A percentile compares a stretch with the other conserved stretches of the same genome.
Evolutionary conservation across 768 basidiomycete genomes (phyloP).

Genomic region (Rhodotorula paludigena): DNA sequence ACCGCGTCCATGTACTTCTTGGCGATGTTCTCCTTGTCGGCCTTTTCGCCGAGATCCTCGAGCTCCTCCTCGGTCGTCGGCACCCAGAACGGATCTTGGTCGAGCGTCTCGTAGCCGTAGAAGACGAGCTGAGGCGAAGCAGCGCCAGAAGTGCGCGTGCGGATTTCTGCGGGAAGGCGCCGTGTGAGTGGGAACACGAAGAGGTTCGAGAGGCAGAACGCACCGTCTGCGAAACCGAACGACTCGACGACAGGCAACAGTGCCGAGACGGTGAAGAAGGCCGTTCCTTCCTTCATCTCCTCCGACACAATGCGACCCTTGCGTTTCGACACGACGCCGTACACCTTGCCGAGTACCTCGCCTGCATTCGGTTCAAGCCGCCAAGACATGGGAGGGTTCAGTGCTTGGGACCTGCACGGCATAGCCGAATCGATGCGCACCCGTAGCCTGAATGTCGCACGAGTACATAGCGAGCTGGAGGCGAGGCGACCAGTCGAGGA

Average conservation of each 20-base stretch:
- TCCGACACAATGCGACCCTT: slow-evolving; percentile 89
- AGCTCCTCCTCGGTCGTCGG: slow-evolving; percentile 94
- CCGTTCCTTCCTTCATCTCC: slow-evolving; percentile 97
- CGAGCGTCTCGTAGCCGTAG: slow-evolving; percentile 88
- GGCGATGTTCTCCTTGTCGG: slow-evolving; percentile 87
- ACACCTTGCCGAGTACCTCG: slow-evolving; percentile 95
- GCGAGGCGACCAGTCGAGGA: slow-evolving; percentile 96
- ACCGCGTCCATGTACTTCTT: slow-evolving; percentile 50
- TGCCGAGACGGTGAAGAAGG: slow-evolving; percentile 86
- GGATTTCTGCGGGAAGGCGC: slow-evolving; percentile 62
- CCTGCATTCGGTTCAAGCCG: slow-evolving; percentile 52
- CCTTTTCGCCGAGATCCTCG: slow-evolving; percentile 93
- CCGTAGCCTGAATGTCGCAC: slow-evolving; percentile 96
- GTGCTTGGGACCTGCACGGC: slow-evolving; percentile 16
- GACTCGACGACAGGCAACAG: slow-evolving; percentile 92
- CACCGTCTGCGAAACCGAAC: slow-evolving; percentile 95
- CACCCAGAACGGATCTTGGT: slow-evolving; percentile 93
- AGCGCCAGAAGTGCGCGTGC: slow-evolving; percentile 91
- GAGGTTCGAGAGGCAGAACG: slow-evolving; percentile 40
- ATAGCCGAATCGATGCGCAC: slow-evolving; percentile 56
- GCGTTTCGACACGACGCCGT: slow-evolving; percentile 85
- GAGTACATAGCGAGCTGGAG: slow-evolving; percentile 98
- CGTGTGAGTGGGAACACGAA: neutral
- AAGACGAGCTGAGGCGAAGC: slow-evolving; percentile 97
- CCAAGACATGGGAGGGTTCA: neutral